Evolutionary conservation across 2,329 filamentous ascomycete genomes (phyloP), one percentile per base, ranked within the genome.

Genomic region (Grosmannia serpens): DNA sequence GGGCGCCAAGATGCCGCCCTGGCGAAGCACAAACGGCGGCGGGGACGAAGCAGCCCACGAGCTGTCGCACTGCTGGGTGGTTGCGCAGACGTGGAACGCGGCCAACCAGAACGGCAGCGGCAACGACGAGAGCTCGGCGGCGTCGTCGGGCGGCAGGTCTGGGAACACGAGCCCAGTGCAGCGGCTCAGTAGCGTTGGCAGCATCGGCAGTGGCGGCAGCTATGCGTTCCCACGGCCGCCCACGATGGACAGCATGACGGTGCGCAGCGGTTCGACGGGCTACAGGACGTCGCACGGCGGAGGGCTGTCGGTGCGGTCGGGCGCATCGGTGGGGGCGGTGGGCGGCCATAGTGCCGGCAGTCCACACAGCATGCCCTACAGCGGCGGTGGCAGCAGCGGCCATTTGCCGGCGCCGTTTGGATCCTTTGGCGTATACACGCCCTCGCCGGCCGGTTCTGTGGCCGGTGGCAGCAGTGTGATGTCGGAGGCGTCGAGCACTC

Each of bases 11-110:
- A 70, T 75, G 38, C 81, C 81, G 2, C 80, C 81, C 3, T 86
- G 83, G 82, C 77, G 74, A 55, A 70, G 70, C 4, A 65, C 31
- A 8, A 17, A 9, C 59, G 60, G 66, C 69, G 20, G 73, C 75
- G 60, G 61, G 59, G 67, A 71, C 17, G 74, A 78, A 59, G 73
- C 74, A 0, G 65, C 70, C 10, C 79, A 81, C 61, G 75, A 79
- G 65, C 70, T 76, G 22, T 80, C 77, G 3, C 74, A 82, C 63
- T 82, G 79, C 68, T 82, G 79, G 79, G 60, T 69, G 0, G 72
- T 72, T 13, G 71, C 73, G 3, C 70, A 66, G n/a, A 68, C 65
- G 7, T 78, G 77, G 76, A 63, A 67, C n/a, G 47, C 20, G 20
- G 64, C 62, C 53, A 62, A 47, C 55, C 52, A 50, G 38, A 62